Base-by-base conservation (phyloP, 352 stramenopile genomes). In the Aphanomyces astaci region DNA sequence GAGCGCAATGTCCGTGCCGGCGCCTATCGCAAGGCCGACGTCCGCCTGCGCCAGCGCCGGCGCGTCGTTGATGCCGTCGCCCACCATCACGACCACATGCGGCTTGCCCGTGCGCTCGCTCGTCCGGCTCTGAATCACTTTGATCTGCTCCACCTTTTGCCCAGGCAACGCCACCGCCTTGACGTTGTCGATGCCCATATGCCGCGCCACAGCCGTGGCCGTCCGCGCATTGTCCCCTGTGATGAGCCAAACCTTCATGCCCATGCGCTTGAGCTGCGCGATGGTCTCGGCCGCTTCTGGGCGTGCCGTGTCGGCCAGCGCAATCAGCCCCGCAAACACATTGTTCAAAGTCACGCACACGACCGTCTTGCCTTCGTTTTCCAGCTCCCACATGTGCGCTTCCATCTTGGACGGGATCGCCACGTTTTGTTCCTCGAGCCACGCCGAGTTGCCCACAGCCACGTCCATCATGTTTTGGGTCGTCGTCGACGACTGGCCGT, bases 51-150 rank as follows among this genome's bases (percentile, higher is more conserved):
- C 87, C 10, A 98, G 71, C 0, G 95, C 92, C 11, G 94, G 94
- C 5, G 92, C 93, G 76, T 98, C 95, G 75, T 98, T 98, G 55
- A 98, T 96, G 30, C 94, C 94, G 66, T 98, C 93, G 25, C 94
- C 93, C 54, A 96, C 85, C 84, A 98, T 97, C 43, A 83, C 90
- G 10, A 98, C 77, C 17, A 98, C 81, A 51, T 89, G 79, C 27
- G 85, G 76, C 66, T 84, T 89, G 70, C 80, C 71, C 1, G 86
- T 96, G n/a, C 80, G 13, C 0, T 82, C 78, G 33, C 86, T 89
- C 62, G 89, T 73, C 27, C 80, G 83, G 72, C 73, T 73, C 72
- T 96, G 84, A 27, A 94, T 64, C 4, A 78, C 80, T 69, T 90
- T 91, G 66, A 99, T 92, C 72, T 94, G 90, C 52, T 93, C 79